phyloP scores from a whole-genome alignment of 2,329 filamentous ascomycete species.

The Diplocarpon rosae region DNA sequence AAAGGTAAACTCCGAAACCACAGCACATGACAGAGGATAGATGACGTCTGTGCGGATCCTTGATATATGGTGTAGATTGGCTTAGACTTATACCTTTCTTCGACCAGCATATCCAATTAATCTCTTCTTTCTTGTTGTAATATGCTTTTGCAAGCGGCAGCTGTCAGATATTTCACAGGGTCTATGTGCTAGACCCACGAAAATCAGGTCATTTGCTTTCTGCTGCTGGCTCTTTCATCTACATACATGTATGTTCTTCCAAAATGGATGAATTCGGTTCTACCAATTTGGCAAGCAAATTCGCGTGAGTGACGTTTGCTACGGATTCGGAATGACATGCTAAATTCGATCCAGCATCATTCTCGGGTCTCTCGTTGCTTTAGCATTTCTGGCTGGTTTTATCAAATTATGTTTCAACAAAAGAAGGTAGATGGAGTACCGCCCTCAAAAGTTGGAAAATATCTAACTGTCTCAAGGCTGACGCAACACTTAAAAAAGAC shows the following conservation, averaged over 20 bases:
- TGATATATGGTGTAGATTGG: conserved; percentile 2
- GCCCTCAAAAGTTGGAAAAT: neutral
- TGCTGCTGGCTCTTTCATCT: neutral
- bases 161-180: no score
- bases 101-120: neutral
- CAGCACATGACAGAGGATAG: conserved; percentile 10
- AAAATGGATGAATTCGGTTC: conserved; percentile 14
- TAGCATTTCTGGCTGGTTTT: conserved; percentile 16
- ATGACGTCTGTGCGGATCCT: conserved; percentile 10
- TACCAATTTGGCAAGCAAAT: conserved; percentile 5
- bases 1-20: conserved; percentile 5
- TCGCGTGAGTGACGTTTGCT: conserved; percentile 11
- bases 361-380: conserved; percentile 12
- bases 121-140: no score
- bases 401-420: conserved; percentile 18
- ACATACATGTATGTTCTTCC: conserved; percentile 5
- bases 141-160: no score
- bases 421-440: conserved; percentile 13
- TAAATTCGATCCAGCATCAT: conserved; percentile 12
- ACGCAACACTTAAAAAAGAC: conserved; percentile 12
- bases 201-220: neutral
- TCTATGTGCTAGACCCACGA: no score
- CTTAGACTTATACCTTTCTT: neutral
- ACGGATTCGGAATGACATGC: neutral
- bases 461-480: conserved; percentile 11